These are phyloP conservation scores for Auriscalpium microsporum DNA, from an alignment of 768 basidiomycete genomes.

Conservation along the genomic window DNA sequence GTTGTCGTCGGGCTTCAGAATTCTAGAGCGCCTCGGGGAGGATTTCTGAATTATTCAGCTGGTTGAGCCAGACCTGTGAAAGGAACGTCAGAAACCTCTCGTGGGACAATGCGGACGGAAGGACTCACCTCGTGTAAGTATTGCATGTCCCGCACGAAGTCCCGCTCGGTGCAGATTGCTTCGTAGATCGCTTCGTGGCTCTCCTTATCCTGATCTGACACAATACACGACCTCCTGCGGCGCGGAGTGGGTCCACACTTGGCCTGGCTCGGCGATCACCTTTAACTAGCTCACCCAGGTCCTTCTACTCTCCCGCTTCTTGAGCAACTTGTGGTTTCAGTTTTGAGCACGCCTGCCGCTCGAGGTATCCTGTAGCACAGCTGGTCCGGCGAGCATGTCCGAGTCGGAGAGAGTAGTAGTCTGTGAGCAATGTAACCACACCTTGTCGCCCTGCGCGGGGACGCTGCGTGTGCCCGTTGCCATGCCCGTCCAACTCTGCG, in stretches of 20 bases:
- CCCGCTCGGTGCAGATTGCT: slow-evolving; percentile 88
- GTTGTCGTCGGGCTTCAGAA: too few relatives aligned
- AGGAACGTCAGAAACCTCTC: not conserved
- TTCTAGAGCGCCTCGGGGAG: too few relatives aligned
- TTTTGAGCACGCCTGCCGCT: slow-evolving; percentile 46
- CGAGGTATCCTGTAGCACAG: slow-evolving; percentile 85
- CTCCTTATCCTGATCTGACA: slow-evolving; percentile 88
- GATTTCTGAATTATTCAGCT: slow-evolving; percentile 69
- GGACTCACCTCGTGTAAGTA: slow-evolving; percentile 83
- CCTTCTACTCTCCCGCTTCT: slow-evolving; percentile 69
- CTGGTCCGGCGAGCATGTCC: slow-evolving; percentile 86
- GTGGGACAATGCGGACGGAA: slow-evolving; percentile 3
- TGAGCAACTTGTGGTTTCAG: slow-evolving; percentile 75
- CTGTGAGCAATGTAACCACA: slow-evolving; percentile 92
- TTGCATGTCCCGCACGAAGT: slow-evolving; percentile 97
- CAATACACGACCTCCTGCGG: slow-evolving; percentile 88
- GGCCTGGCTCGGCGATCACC: slow-evolving; percentile 81
- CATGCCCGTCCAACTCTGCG: slow-evolving; percentile 21
- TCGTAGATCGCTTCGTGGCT: slow-evolving; percentile 98
- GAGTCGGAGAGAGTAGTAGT: slow-evolving; percentile 99
- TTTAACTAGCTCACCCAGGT: slow-evolving; percentile 60
- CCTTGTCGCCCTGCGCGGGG: slow-evolving; percentile 54
- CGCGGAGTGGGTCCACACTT: slow-evolving; percentile 93
- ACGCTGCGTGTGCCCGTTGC: slow-evolving; percentile 17
- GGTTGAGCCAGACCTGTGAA: slow-evolving; percentile 75